phyloP scores from a whole-genome alignment of 441 rosid species.

The Mallotus repandus region DNA sequence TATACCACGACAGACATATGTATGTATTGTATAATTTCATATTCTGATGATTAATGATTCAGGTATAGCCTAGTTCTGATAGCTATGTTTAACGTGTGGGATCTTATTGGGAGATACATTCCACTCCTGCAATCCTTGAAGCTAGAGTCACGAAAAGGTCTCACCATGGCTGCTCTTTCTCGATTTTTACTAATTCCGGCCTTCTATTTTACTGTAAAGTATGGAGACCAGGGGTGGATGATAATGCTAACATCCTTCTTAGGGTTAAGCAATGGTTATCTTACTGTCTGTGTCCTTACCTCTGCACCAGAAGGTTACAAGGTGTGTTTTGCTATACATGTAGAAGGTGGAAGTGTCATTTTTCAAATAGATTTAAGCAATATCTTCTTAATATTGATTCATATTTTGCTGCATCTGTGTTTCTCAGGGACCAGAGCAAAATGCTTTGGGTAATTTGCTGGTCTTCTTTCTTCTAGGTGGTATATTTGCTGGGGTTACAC shows the following conservation, averaged over 20 bases:
- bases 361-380: neutral
- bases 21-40: neutral
- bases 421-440: slow-evolving; percentile 77
- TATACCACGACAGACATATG: neutral
- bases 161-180: slow-evolving; percentile 33
- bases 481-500: slow-evolving; percentile 5
- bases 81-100: slow-evolving; percentile 60
- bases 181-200: slow-evolving; percentile 54
- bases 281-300: slow-evolving; percentile 63
- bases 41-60: neutral
- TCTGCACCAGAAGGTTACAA: slow-evolving; percentile 60
- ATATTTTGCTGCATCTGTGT: slow-evolving; percentile 3
- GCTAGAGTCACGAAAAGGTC: slow-evolving; percentile 51
- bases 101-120: slow-evolving; percentile 52
- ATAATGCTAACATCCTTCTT: slow-evolving; percentile 54
- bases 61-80: slow-evolving; percentile 67
- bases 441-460: slow-evolving; percentile 73
- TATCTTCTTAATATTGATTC: slow-evolving; percentile 39
- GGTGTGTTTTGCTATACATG: slow-evolving; percentile 30
- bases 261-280: slow-evolving; percentile 62
- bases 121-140: slow-evolving; percentile 45
- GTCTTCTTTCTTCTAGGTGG: slow-evolving; percentile 54
- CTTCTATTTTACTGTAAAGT: slow-evolving; percentile 63
- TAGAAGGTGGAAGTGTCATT: neutral
- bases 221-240: slow-evolving; percentile 80